Base-by-base conservation (phyloP, 768 basidiomycete species). In the Pleurotus sapidus region DNA sequence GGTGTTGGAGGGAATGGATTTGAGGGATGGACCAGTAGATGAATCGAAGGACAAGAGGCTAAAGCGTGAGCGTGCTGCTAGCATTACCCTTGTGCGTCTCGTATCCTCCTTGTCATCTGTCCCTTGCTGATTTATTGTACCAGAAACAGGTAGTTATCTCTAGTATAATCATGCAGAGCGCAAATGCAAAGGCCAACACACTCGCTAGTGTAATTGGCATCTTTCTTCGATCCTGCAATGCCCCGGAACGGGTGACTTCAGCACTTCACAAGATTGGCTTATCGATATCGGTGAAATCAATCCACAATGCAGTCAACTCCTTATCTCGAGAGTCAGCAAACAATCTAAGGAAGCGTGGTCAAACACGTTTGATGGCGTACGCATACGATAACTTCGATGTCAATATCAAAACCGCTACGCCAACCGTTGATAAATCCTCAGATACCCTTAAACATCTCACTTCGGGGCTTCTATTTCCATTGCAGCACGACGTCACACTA, bases 321-420 rank as follows among this genome's bases (percentile, higher is more conserved):
- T 59, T 73, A 4, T 70, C 70, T 1, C 53, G 50, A 3, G 59
- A 71, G 42, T 60, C 70, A 0, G 30, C 34, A 15, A 12, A 30
- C 0, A 30, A 34, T 2, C 60, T 74, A 2, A n/a, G 71, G 69
- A 0, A n/a, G n/a, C n/a, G n/a, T n/a, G n/a, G n/a, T n/a, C 48
- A 61, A 23, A 66, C 64, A 3, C 58, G 71, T 4, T 49, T 67
- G 0, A 57, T 65, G 0, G 55, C 60, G 3, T 74, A 68, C 60
- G 72, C 73, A 4, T 79, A 74, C 24, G 72, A 81, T 56, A 81
- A 81, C 60, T 68, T 79, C 27, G 76, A 81, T 58, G 64, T 78
- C 3, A 63, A 74, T 37, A 57, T 77, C 7, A 68, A 72, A 47
- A 51, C 61, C 7, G 9, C 62, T 0, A 54, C 66, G 4, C 71